These are phyloP conservation scores for Yamagishiella unicocca DNA, from an alignment of 139 green algal genomes.

Conservation along the genomic window DNA sequence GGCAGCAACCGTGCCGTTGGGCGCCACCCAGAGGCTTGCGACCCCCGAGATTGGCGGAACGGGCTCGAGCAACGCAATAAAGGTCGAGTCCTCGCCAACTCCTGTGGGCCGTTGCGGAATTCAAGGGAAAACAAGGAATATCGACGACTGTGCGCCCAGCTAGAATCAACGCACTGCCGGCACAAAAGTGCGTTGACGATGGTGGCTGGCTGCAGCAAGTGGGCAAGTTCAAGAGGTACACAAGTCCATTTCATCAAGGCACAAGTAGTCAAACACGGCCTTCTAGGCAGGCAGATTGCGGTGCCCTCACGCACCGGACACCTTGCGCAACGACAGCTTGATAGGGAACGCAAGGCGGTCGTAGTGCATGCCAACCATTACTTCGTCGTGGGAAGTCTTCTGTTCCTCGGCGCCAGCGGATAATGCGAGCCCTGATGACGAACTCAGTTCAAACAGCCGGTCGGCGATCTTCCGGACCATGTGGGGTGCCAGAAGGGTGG, in stretches of 20 bases:
- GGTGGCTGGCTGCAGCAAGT: not conserved
- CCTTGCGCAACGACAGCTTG: conserved; percentile 1
- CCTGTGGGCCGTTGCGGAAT: not conserved
- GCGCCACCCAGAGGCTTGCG: conserved; percentile 8
- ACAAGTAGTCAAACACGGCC: not conserved
- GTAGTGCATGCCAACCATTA: conserved; percentile 38
- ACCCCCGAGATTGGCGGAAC: not conserved
- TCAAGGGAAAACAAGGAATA: too few relatives aligned
- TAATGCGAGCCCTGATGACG: not conserved
- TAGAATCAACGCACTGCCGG: too few relatives aligned
- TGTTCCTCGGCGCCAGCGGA: not conserved
- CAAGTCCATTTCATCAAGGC: not conserved
- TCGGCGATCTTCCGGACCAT: not conserved
- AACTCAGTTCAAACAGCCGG: not conserved
- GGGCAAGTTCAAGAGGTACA: not conserved
- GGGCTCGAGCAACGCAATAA: conserved; percentile 15
- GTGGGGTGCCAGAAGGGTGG: conserved; percentile 18
- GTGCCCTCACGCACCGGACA: conserved; percentile 5
- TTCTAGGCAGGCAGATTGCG: not conserved
- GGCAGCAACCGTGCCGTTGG: conserved; percentile 6
- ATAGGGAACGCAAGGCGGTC: conserved; percentile 25
- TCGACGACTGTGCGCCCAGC: too few relatives aligned
- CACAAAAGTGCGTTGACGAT: not conserved
- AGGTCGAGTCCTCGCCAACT: conserved; percentile 28
- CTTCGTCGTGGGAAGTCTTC: not conserved